Evolutionary conservation across 768 basidiomycete genomes (phyloP).

Genomic region (Erythrobasidium yunnanense): DNA sequence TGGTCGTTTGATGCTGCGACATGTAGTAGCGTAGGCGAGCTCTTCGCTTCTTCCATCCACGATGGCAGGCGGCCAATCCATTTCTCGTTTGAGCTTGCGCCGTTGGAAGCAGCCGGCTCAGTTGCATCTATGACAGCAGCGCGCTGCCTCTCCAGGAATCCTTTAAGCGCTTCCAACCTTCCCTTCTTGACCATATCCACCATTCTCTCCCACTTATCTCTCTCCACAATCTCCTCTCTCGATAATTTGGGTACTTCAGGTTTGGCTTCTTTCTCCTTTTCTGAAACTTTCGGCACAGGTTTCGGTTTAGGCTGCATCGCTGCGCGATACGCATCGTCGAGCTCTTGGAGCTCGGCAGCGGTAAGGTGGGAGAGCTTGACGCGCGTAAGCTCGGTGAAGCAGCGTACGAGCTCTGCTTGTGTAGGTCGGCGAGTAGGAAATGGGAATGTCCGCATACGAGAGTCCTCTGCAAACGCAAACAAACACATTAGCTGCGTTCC

Average conservation of each 20-base stretch:
- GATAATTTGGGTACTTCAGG: constrained; percentile 53
- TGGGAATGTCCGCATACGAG: constrained; percentile 74
- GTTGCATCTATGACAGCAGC: constrained; percentile 15
- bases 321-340: constrained; percentile 80
- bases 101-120: no score
- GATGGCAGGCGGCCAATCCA: constrained; percentile 60
- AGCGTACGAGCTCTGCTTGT: constrained; percentile 74
- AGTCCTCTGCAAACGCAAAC: constrained; percentile 49
- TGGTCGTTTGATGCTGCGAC: constrained; percentile 62
- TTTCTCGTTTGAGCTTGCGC: constrained; percentile 29
- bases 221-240: constrained; percentile 65
- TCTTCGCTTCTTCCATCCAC: constrained; percentile 48
- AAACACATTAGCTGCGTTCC: no score
- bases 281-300: constrained; percentile 33
- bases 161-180: constrained; percentile 63
- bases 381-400: constrained; percentile 70
- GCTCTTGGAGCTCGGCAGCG: constrained; percentile 66
- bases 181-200: constrained; percentile 88
- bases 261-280: constrained; percentile 40
- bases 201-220: constrained; percentile 70
- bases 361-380: constrained; percentile 78
- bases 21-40: constrained; percentile 58
- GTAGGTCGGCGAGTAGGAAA: constrained; percentile 97
- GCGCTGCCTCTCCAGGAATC: constrained; percentile 71
- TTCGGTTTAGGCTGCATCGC: constrained; percentile 46